phyloP scores from a whole-genome alignment of 805 yeast genomes.

The Yamadazyma paraphyllophila region DNA sequence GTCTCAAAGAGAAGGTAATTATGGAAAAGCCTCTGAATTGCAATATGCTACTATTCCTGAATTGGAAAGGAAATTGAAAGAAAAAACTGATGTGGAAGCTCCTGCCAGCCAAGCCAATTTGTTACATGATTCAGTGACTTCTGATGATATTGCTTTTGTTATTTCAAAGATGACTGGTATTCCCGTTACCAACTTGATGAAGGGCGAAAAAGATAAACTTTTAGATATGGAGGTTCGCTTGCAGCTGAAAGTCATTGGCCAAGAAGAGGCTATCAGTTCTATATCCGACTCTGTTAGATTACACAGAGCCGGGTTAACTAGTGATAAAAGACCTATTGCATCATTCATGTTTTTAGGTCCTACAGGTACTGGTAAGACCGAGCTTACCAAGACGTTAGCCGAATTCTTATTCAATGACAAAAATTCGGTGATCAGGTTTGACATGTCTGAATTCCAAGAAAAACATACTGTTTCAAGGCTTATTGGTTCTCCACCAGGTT shows the following conservation, averaged over 20 bases:
- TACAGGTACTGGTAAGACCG: constrained; percentile 98
- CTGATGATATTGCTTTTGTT: constrained; percentile 91
- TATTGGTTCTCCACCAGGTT: constrained; percentile 98
- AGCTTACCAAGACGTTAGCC: constrained; percentile 87
- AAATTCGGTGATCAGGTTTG: constrained; percentile 83
- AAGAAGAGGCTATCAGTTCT: constrained; percentile 88
- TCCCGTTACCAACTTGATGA: constrained; percentile 85
- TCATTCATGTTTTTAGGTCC: constrained; percentile 97
- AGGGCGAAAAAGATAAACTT: constrained; percentile 91
- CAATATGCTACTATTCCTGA: constrained; percentile 86
- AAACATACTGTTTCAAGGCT: constrained; percentile 86
- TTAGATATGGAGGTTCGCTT: constrained; percentile 82
- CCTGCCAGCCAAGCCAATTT: constrained; percentile 31
- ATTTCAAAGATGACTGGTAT: constrained; percentile 94
- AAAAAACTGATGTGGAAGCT: constrained; percentile 35
- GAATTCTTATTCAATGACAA: constrained; percentile 90
- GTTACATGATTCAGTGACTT: constrained; percentile 87
- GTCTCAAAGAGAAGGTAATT: constrained; percentile 80
- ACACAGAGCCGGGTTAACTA: constrained; percentile 95
- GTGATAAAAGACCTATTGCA: constrained; percentile 93
- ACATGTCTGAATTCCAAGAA: constrained; percentile 98
- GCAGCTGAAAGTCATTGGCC: constrained; percentile 83
- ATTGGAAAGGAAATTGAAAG: constrained; percentile 61
- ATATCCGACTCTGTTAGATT: constrained; percentile 92
- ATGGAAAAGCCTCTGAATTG: constrained; percentile 83